phyloP scores from a whole-genome alignment of 2,329 filamentous ascomycete genomes.

The Huntiella omanensis region DNA sequence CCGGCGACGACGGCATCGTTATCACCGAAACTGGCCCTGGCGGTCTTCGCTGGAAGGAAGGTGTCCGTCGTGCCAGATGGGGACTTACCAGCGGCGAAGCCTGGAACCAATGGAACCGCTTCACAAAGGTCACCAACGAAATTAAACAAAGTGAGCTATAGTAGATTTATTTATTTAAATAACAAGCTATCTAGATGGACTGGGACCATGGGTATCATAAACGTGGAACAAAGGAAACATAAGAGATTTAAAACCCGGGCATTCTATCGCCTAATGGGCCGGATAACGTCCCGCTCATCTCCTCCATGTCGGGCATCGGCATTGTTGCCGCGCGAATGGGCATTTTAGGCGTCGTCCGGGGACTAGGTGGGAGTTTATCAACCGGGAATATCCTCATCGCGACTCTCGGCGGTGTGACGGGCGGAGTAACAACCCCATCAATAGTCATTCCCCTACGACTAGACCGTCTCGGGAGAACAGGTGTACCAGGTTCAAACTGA shows the following conservation, averaged over 20 bases:
- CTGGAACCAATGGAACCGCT: constrained; percentile 63
- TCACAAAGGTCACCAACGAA: constrained; percentile 53
- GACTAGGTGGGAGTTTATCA: too few species aligned
- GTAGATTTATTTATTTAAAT: not conserved
- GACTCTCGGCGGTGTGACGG: not conserved
- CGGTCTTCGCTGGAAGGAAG: constrained; percentile 86
- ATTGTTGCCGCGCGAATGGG: not conserved
- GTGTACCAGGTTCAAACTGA: not conserved
- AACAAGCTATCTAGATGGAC: not conserved
- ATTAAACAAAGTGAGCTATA: not conserved
- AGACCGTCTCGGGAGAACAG: not conserved
- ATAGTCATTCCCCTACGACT: not conserved
- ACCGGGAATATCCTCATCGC: not conserved
- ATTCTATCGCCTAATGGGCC: constrained; percentile 9
- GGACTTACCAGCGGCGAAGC: constrained; percentile 73
- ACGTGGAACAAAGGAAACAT: not conserved
- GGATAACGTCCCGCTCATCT: constrained; percentile 2
- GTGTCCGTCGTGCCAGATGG: constrained; percentile 71
- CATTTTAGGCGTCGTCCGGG: not conserved
- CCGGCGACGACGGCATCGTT: constrained; percentile 62
- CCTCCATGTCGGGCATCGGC: not conserved
- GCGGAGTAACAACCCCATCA: too few species aligned
- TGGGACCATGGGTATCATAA: not conserved
- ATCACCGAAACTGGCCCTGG: constrained; percentile 69
- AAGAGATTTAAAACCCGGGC: constrained; percentile 7